phyloP scores from a whole-genome alignment of 2,329 filamentous ascomycete genomes.

The Didymella glomerata region DNA sequence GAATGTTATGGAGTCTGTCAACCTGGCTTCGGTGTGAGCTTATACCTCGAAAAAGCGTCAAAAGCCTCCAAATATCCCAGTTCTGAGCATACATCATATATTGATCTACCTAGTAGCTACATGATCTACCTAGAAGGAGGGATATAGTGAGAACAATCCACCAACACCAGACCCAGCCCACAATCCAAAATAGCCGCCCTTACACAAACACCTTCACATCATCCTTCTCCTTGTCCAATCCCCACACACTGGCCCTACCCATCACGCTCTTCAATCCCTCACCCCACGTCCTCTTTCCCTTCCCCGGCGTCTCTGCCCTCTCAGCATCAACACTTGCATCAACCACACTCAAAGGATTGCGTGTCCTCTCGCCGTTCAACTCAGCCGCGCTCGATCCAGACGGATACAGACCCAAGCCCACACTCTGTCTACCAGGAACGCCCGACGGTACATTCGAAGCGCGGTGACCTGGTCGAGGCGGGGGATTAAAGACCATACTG shows the following conservation, averaged over 20 bases:
- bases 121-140: constrained; percentile 3
- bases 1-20: not conserved
- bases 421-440: constrained; percentile 4
- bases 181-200: not conserved
- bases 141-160: constrained; percentile 8
- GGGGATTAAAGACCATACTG: constrained; percentile 26
- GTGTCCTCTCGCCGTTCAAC: constrained; percentile 18
- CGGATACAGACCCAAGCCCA: constrained; percentile 27
- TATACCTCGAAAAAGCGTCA: not conserved
- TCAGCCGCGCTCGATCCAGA: constrained; percentile 23
- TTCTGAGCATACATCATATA: constrained; percentile 1
- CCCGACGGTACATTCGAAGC: constrained; percentile 7
- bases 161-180: not conserved
- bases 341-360: constrained; percentile 28
- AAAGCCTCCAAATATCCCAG: not conserved
- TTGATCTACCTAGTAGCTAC: not conserved
- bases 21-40: not conserved
- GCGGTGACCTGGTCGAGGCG: constrained; percentile 15
- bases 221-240: constrained; percentile 28
- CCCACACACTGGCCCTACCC: constrained; percentile 24
- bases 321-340: constrained; percentile 22
- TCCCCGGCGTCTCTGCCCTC: constrained; percentile 23
- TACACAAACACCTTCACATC: constrained; percentile 39
- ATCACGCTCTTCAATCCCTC: constrained; percentile 33
- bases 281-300: constrained; percentile 36